Conservation (phyloP, 495 filamentous ascomycete genomes). For the Bacidia gigantensis region DNA sequence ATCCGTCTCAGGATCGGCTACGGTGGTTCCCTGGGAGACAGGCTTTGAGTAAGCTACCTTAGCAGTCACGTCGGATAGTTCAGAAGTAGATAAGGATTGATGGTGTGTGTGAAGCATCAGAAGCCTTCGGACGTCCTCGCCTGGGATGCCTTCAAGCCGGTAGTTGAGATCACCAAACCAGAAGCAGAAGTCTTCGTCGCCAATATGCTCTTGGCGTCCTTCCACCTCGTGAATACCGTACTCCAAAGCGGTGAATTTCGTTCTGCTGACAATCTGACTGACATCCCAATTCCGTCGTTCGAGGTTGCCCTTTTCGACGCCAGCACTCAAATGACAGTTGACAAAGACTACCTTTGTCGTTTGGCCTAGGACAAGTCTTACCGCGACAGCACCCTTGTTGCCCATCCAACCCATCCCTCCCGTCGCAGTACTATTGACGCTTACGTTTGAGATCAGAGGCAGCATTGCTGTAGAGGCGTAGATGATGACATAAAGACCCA, state of each 20-base stretch:
- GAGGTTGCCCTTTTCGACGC: constrained; percentile 57
- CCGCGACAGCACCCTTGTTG: constrained; percentile 83
- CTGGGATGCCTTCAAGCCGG: constrained; percentile 73
- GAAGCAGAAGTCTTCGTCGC: constrained; percentile 82
- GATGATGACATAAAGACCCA: constrained; percentile 72
- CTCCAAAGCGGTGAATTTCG: constrained; percentile 59
- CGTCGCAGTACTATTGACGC: constrained; percentile 66
- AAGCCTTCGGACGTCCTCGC: constrained; percentile 76
- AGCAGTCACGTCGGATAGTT: too few relatives aligned
- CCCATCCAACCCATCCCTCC: constrained; percentile 85
- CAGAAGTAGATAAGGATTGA: too few relatives aligned
- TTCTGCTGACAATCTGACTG: constrained; percentile 55
- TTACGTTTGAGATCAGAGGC: constrained; percentile 59
- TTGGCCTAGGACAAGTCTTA: constrained; percentile 76
- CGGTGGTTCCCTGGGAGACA: too few relatives aligned
- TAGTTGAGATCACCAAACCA: constrained; percentile 99
- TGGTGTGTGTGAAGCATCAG: constrained; percentile 61
- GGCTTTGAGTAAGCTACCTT: too few relatives aligned
- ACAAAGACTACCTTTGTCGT: constrained; percentile 79
- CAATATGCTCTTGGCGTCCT: constrained; percentile 51
- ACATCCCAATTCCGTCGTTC: constrained; percentile 88
- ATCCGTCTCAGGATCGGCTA: too few relatives aligned
- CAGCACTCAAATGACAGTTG: constrained; percentile 81
- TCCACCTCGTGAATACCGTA: constrained; percentile 40
- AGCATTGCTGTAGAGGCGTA: constrained; percentile 67